Evolutionary conservation across 108 stramenopile genomes (phyloP), one percentile per base, ranked within the genome.

Genomic region (Cylindrotheca fusiformis): DNA sequence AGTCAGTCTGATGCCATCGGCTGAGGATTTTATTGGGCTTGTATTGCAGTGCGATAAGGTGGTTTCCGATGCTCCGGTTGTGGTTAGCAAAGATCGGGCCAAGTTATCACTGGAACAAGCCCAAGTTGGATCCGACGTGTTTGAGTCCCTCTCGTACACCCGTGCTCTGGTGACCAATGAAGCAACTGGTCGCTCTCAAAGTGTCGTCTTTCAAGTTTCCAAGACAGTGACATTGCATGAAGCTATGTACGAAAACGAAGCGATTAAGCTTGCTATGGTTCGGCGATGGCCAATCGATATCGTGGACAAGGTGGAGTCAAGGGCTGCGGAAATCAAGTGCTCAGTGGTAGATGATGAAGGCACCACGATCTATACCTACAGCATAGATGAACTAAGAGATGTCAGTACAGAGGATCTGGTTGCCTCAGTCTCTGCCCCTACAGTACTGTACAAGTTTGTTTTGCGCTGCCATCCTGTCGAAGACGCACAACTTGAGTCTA

Each of bases 311-410:
- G 64, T 73, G 1, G 60, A 73, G 27, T 55, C 0, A 26, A 44
- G 48, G 8, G 50, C 51, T 25, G 26, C 57, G 10, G 64, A 65
- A 54, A 65, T 73, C 41, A 55, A 63, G 25, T 72, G 59, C 33
- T 28, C 56, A 4, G 47, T 72, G 33, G 62, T 57, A 63, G 71
- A 72, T 36, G 63, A 64, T 44, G 33, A 52, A 36, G 41, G 55
- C 14, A 32, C 33, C n/a, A 60, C 63, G 2, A 55, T 52, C 14
- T 49, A 54, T 30, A 32, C 52, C 10, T 72, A 52, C 48, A 33
- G 63, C 2, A 58, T 72, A 26, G 71, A 72, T 17, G 71, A 72
- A 44, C 31, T 72, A 33, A 72, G 65, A 45, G 5, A 26, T 36
- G 56, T 54, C 2, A 58, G 22, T 10, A 72, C 71, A 3, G 45